phyloP scores from a whole-genome alignment of 2,329 filamentous ascomycete species.

The Calonectria naviculata region DNA sequence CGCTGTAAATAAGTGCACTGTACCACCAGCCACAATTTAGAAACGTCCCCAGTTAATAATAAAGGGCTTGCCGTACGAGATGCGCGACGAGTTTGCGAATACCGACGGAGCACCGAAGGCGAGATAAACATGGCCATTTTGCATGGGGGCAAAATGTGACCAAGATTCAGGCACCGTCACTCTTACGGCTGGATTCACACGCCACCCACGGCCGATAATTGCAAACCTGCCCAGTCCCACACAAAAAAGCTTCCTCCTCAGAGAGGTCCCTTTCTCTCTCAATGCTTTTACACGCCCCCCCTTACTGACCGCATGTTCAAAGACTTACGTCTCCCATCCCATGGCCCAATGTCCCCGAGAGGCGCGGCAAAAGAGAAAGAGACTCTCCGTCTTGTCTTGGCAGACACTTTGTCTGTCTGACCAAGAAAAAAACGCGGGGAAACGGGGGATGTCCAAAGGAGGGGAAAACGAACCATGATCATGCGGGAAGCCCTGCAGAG shows the following conservation, averaged over 20 bases:
- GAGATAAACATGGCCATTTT: slow-evolving; percentile 23
- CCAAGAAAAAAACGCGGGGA: slow-evolving; percentile 37
- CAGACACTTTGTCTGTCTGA: background rate
- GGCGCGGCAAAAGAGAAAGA: slow-evolving; percentile 11
- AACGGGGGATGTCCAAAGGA: slow-evolving; percentile 39
- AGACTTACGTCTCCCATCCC: background rate
- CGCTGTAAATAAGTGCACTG: background rate
- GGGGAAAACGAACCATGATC: slow-evolving; percentile 36
- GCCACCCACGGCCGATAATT: slow-evolving; percentile 8
- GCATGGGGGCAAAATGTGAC: slow-evolving; percentile 15
- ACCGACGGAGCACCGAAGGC: slow-evolving; percentile 37
- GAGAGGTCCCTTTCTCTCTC: too few species aligned
- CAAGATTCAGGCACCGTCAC: slow-evolving; percentile 17
- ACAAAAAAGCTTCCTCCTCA: background rate
- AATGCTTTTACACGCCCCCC: background rate
- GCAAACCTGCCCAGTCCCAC: background rate
- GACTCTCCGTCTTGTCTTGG: slow-evolving; percentile 3
- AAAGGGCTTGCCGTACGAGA: background rate
- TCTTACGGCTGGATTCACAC: slow-evolving; percentile 4
- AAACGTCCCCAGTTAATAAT: background rate
- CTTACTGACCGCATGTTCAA: background rate
- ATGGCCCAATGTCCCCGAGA: background rate
- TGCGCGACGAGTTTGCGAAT: slow-evolving; percentile 32
- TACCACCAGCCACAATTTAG: background rate
- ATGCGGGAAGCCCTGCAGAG: slow-evolving; percentile 26